A percentile compares a stretch with the other conserved stretches of the same genome.
Evolutionary conservation across 2,329 filamentous ascomycete species (phyloP).

Genomic region (Coniochaeta hoffmannii): DNA sequence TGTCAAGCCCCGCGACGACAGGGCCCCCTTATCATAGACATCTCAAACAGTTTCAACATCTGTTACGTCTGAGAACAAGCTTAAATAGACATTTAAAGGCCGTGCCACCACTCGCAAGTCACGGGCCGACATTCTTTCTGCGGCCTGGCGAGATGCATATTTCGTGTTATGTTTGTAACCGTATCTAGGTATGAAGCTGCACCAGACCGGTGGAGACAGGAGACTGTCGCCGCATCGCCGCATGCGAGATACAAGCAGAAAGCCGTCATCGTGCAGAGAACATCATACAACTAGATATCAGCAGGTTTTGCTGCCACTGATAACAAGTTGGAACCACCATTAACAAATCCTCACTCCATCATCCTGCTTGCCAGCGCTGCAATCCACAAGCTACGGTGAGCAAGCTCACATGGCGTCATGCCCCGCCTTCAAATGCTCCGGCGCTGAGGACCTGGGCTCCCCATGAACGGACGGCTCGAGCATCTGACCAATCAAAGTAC

Average conservation of each 20-base stretch:
- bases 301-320: not conserved
- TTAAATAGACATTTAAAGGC: not conserved
- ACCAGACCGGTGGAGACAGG: not conserved
- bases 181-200: not conserved
- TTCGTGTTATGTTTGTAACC: not conserved
- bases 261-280: constrained; percentile 1
- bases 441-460: not conserved
- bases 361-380: no score
- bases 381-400: no score
- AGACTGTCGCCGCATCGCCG: not conserved
- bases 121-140: not conserved
- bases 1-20: not conserved
- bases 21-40: not conserved
- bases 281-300: not conserved
- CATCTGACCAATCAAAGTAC: no score
- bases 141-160: not conserved
- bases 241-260: not conserved
- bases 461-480: not conserved
- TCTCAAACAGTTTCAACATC: constrained; percentile 2
- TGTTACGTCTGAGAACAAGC: not conserved
- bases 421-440: not conserved
- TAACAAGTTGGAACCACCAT: not conserved
- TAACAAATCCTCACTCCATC: no score
- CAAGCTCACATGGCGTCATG: not conserved
- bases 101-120: not conserved